Base-by-base conservation (phyloP, 352 stramenopile genomes). In the Phytophthora fragariae region DNA sequence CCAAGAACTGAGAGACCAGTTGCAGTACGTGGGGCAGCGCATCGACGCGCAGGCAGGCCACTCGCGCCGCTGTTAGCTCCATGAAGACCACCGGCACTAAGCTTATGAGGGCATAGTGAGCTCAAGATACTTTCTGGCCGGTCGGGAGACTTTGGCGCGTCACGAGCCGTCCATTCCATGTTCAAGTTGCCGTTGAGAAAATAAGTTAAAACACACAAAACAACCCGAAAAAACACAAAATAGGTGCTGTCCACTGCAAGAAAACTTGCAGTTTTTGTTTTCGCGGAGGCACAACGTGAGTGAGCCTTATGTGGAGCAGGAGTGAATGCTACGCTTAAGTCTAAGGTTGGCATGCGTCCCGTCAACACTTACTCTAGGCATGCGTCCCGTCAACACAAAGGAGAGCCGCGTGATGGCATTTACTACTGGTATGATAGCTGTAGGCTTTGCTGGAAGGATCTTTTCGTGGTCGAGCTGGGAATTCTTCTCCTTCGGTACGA, bases 1-100 rank as follows among this genome's bases (percentile, higher is more conserved):
- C 74, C 33, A 81, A 27, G 27, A 53, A 78, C 37, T 41, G n/a
- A 9, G 65, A 75, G 5, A 78, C 15, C 11, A 72, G 53, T 3
- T 53, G 35, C 14, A 33, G 52, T 14, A 77, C 70, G 53, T 77
- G 69, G 8, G 35, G 37, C 0, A 81, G 55, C 24, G 70, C 70
- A 27, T 58, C 62, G n/a, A 81, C 14, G 15, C 44, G 61, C 12
- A 58, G 55, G 54, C 65, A 82, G 24, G 66, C 63, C 9, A 73
- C 50, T 17, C 49, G 62, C 44, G 57, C 68, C 19, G 60, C 15
- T 29, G 59, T 70, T 47, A 67, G 57, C 11, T 24, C 49, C 24
- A 70, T 63, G 47, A 17, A 62, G 50, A 49, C 31, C 24, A 27
- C 37, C n/a, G 52, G 27, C 7, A 50, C 19, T 14, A 27, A 27